Evolutionary conservation across 2,329 filamentous ascomycete species (phyloP), one percentile per base, ranked within the genome.

Genomic region (Dryadomyces sulphureus): DNA sequence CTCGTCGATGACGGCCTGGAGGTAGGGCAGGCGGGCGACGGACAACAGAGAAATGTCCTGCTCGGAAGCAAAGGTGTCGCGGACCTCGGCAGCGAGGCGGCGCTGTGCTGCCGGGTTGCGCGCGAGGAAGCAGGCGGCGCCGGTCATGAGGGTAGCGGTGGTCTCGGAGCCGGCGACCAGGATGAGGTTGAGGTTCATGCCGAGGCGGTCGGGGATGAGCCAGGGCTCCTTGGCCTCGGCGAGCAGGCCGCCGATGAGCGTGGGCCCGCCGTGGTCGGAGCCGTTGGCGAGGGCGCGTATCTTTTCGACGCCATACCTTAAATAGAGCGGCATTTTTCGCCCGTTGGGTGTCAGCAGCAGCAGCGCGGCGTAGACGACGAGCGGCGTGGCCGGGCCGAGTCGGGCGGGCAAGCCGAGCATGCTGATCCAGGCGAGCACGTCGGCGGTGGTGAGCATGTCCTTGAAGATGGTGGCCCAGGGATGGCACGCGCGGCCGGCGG

Each of bases 141-240:
- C 50, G 24, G 51, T 43, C 38, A 53, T 41, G 12, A 45, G 48
- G 16, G 47, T 49, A 36, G 48, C 52, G 3, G 52, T 54, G 4
- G 51, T 54, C 40, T 52, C 53, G 24, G 51, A 48, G 14, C 52
- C 53, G n/a, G 52, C 53, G 19, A 49, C 49, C 24, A 68, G 65
- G 38, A 55, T 50, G 3, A 50, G 32, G 9, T 45, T 45, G 2
- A 50, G 49, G 16, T 54, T 49, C 25, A 48, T 14, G 11, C 27
- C 27, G 27, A 32, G 27, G 27, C 27, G 27, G 4, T 8, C 27
- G 7, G 27, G 27, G 9, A 14, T 32, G 9, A 32, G 27, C 27
- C 27, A 32, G 49, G 24, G n/a, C n/a, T 42, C 40, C 25, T 48
- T 42, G 7, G 48, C 50, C 7, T 7, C 12, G 25, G 27, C 16